phyloP scores from a whole-genome alignment of 805 yeast genomes.

The Wickerhamiella alocasiicola region DNA sequence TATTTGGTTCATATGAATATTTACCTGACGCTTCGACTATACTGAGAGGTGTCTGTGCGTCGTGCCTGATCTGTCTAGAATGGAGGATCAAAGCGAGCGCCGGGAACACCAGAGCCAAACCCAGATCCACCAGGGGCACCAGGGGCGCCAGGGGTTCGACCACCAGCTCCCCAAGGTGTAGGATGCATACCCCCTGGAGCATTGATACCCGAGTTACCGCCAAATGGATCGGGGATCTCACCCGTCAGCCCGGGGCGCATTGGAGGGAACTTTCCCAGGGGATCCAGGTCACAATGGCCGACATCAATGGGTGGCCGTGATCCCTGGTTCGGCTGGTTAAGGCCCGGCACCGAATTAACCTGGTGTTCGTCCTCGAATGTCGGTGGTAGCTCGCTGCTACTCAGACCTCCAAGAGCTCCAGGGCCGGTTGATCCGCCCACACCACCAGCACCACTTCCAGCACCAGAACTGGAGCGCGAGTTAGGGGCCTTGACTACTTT shows the following conservation, averaged over 20 bases:
- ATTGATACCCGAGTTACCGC: slow-evolving; percentile 1
- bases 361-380: slow-evolving; percentile 36
- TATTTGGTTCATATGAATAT: no score
- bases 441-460: no score
- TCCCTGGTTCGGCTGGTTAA: slow-evolving; percentile 10
- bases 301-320: slow-evolving; percentile 19
- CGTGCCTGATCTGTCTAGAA: no score
- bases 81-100: no score
- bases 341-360: slow-evolving; percentile 15
- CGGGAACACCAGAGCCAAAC: not conserved
- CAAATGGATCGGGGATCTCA: slow-evolving; percentile 10
- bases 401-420: slow-evolving; percentile 3
- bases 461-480: no score
- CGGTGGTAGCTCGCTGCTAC: slow-evolving; percentile 26
- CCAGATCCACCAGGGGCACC: slow-evolving; percentile 1
- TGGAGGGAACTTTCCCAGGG: slow-evolving; percentile 31
- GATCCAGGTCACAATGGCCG: slow-evolving; percentile 30
- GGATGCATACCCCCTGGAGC: slow-evolving; percentile 27
- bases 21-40: no score
- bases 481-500: not conserved
- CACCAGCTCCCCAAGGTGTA: slow-evolving; percentile 13
- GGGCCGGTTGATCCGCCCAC: slow-evolving; percentile 4
- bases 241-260: slow-evolving; percentile 20
- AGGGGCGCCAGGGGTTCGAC: slow-evolving; percentile 3
- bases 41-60: no score